Base-by-base conservation (phyloP, 306 rosid species). In the Trifolium subterraneum region DNA sequence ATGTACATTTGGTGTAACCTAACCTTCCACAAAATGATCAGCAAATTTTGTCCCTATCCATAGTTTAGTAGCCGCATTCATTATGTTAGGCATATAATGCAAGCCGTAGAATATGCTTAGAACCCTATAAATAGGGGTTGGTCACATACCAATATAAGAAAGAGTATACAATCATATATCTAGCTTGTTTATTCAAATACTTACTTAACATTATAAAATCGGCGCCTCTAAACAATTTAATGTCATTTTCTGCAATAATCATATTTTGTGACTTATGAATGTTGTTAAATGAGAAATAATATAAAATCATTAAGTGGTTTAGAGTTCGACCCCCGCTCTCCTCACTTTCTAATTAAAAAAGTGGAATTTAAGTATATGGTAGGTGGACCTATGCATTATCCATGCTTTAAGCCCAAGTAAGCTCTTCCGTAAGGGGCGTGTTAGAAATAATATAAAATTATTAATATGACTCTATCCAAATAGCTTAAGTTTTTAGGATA, bases 41-140 rank as follows among this genome's bases (percentile, higher is more conserved):
- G 7, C 15, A 54, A 54, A 10, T 19, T 12, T 54, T 54, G 31
- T 54, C 61, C 29, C 61, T 54, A 20, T 12, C 8, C 15, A 54
- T 54, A 54, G n/a, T n/a, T 54, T 8, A 20, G 20, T 54, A 10
- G 14, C 61, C 60, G 2, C 61, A 20, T 54, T 54, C 61, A 4
- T 54, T 20, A 54, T 54, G 23, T 22, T 55, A 20, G 31, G 13
- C 35, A 58, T 58, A 5, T 20, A 4, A 54, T 20, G 29, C 61
- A 58, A 58, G 14, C 20, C 64, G 64, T 23, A 25, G 64, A 58
- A 58, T 58, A 8, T 58, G 10, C n/a, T 58, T 25, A 58, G 6
- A 58, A 13, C 64, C 18, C 64, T 58, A 58, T 13, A 58, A 25
- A 58, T 58, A 58, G 64, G 36, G 64, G 64, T 58, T 58, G 64